Base-by-base conservation (phyloP, 768 basidiomycete species). In the Termitomyces sp. region DNA sequence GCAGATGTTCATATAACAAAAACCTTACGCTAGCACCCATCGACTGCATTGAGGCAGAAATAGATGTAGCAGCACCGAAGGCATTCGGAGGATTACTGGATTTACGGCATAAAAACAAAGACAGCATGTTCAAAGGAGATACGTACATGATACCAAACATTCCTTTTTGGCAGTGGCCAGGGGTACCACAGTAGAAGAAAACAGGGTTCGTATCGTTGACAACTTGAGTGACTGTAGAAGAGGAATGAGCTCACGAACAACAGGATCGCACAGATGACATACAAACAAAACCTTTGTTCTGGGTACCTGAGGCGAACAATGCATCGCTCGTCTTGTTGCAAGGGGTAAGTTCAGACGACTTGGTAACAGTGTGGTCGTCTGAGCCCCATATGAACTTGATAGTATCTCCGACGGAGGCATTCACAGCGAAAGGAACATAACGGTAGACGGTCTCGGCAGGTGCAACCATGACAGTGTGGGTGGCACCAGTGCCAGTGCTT, bases 301-400 rank as follows among this genome's bases (percentile, higher is more conserved):
- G 87, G 43, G 62, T 64, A 62, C 90, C 90, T 32, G 86, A 84
- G 9, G 80, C 71, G 74, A 91, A 91, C 40, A 76, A 76, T 19
- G 64, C 63, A 48, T 81, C 80, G 21, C 65, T 56, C 21, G 85
- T 79, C 72, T 83, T 83, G 81, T 92, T 92, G 81, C 90, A 93
- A 57, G 83, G 77, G 4, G 71, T 65, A 56, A 89, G 76, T 45
- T 74, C 65, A 0, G 87, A 88, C 17, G 82, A 82, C 75, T 90
- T 87, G 61, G 90, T 92, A 63, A 91, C 90, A 32, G 88, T 91
- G 76, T 90, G 89, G 65, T 80, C 81, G 74, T 87, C 81, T 51
- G 86, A 88, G 53, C 79, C 78, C 89, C 89, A 93, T 70, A 84
- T 74, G 75, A 84, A 91, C 66, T 76, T 73, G 71, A 92, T 68